Conservation (phyloP, 1,284 basidiomycete species). For the Afroboletus lepidellus region DNA sequence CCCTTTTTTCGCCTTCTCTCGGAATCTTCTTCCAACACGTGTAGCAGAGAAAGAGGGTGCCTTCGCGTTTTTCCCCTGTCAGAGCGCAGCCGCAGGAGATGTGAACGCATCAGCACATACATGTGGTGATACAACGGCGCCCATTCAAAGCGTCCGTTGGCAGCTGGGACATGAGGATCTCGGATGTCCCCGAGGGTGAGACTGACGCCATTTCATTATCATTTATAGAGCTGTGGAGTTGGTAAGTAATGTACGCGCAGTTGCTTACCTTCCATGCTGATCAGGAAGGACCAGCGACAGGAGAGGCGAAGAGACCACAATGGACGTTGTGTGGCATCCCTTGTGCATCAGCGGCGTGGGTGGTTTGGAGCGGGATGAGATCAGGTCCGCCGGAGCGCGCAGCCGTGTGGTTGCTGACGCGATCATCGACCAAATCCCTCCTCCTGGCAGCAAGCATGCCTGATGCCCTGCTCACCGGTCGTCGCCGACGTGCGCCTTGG, state of each 20-base stretch:
- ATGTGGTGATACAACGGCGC: constrained; percentile 8
- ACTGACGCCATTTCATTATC: constrained; percentile 1
- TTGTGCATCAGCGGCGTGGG: background rate
- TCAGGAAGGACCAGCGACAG: constrained; percentile 10
- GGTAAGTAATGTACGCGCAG: background rate
- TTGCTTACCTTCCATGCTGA: constrained; percentile 5
- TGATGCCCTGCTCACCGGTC: no score
- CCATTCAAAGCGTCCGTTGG: background rate
- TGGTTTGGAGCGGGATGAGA: constrained; percentile 10
- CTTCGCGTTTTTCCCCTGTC: constrained; percentile 1
- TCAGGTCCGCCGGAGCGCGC: constrained; percentile 2
- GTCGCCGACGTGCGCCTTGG: no score
- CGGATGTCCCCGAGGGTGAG: constrained; percentile 12
- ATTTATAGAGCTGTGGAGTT: constrained; percentile 1
- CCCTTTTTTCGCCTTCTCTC: constrained; percentile 7
- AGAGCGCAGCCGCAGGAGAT: constrained; percentile 10
- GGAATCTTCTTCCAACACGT: constrained; percentile 22
- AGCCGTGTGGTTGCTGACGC: background rate
- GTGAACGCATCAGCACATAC: constrained; percentile 8
- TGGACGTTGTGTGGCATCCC: background rate
- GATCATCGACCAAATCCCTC: background rate
- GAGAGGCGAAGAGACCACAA: background rate
- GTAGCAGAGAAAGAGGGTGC: constrained; percentile 24
- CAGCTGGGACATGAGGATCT: constrained; percentile 14
- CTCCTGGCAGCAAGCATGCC: background rate